Percentiles rank a stretch among this genome's conserved stretches.
Evolutionary conservation across 2,329 filamentous ascomycete genomes (phyloP).

Genomic region (Coniochaeta ligniaria): DNA sequence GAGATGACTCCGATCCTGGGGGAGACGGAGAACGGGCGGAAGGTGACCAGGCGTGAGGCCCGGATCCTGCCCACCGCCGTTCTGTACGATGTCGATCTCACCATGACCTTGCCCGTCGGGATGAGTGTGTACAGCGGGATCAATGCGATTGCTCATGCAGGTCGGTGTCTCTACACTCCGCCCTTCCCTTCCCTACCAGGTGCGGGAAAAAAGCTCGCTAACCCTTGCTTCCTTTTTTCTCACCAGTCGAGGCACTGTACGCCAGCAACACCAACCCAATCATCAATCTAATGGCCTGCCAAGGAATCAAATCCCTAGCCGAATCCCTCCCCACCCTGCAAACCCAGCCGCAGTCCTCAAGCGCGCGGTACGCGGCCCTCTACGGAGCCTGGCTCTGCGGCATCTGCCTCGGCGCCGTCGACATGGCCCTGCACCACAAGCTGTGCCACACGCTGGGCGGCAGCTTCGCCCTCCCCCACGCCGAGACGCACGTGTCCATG

Average conservation of each 20-base stretch:
- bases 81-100: conserved; percentile 57
- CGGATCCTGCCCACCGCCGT: conserved; percentile 53
- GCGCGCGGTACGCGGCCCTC: conserved; percentile 45
- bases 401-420: conserved; percentile 48
- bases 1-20: conserved; percentile 60
- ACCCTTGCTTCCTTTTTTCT: no score
- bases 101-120: conserved; percentile 45
- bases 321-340: conserved; percentile 27
- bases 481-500: conserved; percentile 56
- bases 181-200: no score
- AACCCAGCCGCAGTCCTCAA: not conserved
- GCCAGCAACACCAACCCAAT: conserved; percentile 54
- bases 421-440: conserved; percentile 61
- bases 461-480: conserved; percentile 55
- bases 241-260: conserved; percentile 52
- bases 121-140: conserved; percentile 35
- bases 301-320: conserved; percentile 49
- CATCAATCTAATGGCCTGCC: conserved; percentile 47
- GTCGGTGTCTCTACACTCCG: no score
- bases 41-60: conserved; percentile 49
- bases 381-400: conserved; percentile 61
- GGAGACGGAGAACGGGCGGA: conserved; percentile 49
- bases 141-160: conserved; percentile 11
- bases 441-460: conserved; percentile 59
- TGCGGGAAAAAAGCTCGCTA: no score